Percentiles rank a stretch among this genome's conserved stretches.
phyloP scores from a whole-genome alignment of 192 early-diverging fungal species.

The Mortierella claussenii region DNA sequence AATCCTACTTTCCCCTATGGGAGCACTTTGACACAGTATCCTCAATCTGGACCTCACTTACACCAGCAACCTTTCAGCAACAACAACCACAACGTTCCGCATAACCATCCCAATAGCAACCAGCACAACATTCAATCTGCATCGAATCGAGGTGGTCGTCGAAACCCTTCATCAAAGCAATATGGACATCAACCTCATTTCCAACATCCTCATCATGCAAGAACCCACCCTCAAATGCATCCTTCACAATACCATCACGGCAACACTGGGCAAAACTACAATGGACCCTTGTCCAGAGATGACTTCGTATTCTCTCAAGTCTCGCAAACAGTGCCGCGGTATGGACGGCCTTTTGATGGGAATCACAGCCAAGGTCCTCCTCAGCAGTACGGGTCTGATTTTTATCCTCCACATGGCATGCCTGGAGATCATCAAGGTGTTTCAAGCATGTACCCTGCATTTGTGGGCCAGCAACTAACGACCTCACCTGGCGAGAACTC shows the following conservation, averaged over 20 bases:
- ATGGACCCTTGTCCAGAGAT: constrained; percentile 18
- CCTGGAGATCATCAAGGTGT: constrained; percentile 1
- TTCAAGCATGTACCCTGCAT: constrained; percentile 15
- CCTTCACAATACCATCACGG: constrained; percentile 9
- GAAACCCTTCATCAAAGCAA: constrained; percentile 11
- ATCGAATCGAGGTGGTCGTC: constrained; percentile 29
- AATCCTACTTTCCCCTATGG: constrained; percentile 14
- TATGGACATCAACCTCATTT: constrained; percentile 23
- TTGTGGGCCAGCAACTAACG: constrained; percentile 1
- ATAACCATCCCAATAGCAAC: constrained; percentile 13
- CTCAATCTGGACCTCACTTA: constrained; percentile 4
- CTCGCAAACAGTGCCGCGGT: constrained; percentile 11
- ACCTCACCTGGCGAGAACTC: constrained; percentile 17
- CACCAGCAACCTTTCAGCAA: constrained; percentile 8
- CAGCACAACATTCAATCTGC: constrained; percentile 9
- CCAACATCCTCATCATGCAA: constrained; percentile 30
- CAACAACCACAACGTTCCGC: constrained; percentile 6
- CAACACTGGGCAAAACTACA: constrained; percentile 7
- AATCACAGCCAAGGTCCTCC: constrained; percentile 1
- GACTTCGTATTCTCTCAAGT: constrained; percentile 36
- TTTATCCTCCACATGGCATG: constrained; percentile 4
- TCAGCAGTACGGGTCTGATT: constrained; percentile 21
- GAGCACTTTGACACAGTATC: constrained; percentile 9
- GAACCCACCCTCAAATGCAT: constrained; percentile 39
- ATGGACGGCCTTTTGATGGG: constrained; percentile 16